Percentiles rank a stretch among this genome's conserved stretches.
Conservation (phyloP, 495 filamentous ascomycete species). For the Xylaria telfairii region DNA sequence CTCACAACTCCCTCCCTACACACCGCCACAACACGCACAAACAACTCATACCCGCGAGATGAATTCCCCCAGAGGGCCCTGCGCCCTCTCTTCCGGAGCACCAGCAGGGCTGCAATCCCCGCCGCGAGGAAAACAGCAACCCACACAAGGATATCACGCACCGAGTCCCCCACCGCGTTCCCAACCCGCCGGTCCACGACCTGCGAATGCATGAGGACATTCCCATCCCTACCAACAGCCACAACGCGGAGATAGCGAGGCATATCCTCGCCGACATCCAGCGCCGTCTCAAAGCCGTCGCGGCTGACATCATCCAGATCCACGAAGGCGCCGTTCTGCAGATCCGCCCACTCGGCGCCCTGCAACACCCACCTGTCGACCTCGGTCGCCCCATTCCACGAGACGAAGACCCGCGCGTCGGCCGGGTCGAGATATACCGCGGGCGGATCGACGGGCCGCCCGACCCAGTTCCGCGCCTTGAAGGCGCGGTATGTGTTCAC, state of each 20-base stretch:
- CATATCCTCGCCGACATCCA: slow-evolving; percentile 37
- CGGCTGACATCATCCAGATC: slow-evolving; percentile 15
- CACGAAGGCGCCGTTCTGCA: slow-evolving; percentile 18
- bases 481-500: slow-evolving; percentile 33
- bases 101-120: not conserved
- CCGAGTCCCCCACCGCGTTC: not conserved
- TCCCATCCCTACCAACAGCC: slow-evolving; percentile 26
- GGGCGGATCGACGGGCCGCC: slow-evolving; percentile 26
- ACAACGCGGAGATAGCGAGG: slow-evolving; percentile 29
- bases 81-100: slow-evolving; percentile 14
- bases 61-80: slow-evolving; percentile 11
- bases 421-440: slow-evolving; percentile 31
- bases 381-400: slow-evolving; percentile 43
- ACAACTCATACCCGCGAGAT: not conserved
- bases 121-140: not conserved
- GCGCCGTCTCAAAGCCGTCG: slow-evolving; percentile 34
- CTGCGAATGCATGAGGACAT: slow-evolving; percentile 25
- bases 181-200: slow-evolving; percentile 26
- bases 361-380: slow-evolving; percentile 35
- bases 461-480: slow-evolving; percentile 36
- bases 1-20: not conserved
- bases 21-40: not conserved
- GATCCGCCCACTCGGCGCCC: slow-evolving; percentile 30
- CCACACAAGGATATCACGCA: not conserved
- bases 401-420: slow-evolving; percentile 32